phyloP scores from a whole-genome alignment of 768 basidiomycete genomes.

The Terana coerulea region DNA sequence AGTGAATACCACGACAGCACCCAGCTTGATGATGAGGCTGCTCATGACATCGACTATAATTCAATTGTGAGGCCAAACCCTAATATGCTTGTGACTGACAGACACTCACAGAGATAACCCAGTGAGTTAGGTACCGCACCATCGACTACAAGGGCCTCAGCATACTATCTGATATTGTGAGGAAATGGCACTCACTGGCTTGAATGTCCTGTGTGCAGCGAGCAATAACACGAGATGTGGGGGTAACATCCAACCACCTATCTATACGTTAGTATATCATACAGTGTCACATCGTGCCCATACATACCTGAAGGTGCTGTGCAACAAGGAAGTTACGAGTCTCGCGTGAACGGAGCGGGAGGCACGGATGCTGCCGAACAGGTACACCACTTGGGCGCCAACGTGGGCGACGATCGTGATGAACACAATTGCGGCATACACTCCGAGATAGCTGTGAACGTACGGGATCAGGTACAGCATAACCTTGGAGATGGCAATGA shows the following conservation, averaged over 20 bases:
- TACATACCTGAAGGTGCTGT: conserved; percentile 57
- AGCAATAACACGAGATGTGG: conserved; percentile 30
- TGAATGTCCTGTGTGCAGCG: conserved; percentile 31
- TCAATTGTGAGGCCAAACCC: not conserved
- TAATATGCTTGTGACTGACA: conserved; percentile 19
- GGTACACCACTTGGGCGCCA: conserved; percentile 24
- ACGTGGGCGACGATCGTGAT: conserved; percentile 16
- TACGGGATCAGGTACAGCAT: not conserved
- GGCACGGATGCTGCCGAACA: conserved; percentile 40
- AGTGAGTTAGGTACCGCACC: too few species aligned
- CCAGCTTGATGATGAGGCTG: conserved; percentile 30
- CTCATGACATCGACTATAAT: conserved; percentile 23
- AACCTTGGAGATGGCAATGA: not conserved
- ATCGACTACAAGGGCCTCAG: too few species aligned
- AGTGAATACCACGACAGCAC: conserved; percentile 30
- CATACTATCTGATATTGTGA: too few species aligned
- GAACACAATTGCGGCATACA: conserved; percentile 37
- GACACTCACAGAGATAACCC: not conserved
- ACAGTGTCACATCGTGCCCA: not conserved
- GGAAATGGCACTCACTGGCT: conserved; percentile 21
- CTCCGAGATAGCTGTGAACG: conserved; percentile 40
- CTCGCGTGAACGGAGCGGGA: conserved; percentile 49
- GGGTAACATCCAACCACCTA: conserved; percentile 34
- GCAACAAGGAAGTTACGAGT: conserved; percentile 49
- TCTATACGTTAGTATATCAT: not conserved